phyloP scores from a whole-genome alignment of 2,329 filamentous ascomycete species.

The Exophiala viscosa region DNA sequence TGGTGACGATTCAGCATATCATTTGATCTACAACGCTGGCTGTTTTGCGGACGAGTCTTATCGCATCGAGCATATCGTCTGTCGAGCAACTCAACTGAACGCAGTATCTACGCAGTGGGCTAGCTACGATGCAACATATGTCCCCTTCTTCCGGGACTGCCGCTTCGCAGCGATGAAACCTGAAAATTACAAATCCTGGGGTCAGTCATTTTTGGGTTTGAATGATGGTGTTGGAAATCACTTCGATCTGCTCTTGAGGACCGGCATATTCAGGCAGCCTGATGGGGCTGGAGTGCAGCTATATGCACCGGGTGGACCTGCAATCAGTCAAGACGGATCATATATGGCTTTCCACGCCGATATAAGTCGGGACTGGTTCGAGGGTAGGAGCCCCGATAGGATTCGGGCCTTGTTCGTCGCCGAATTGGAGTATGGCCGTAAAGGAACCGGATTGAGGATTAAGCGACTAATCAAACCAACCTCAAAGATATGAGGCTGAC shows the following conservation, averaged over 20 bases:
- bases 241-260: neutral
- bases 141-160: neutral
- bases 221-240: neutral
- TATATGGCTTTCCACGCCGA: conserved; percentile 17
- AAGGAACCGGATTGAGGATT: conserved; percentile 2
- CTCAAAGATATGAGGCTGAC: neutral
- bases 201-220: conserved; percentile 1
- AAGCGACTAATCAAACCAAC: conserved; percentile 4
- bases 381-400: conserved; percentile 4
- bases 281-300: conserved; percentile 1
- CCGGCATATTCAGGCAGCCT: conserved; percentile 7
- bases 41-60: conserved; percentile 14
- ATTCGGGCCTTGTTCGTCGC: conserved; percentile 1
- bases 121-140: no score
- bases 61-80: conserved; percentile 10
- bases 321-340: conserved; percentile 4
- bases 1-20: conserved; percentile 2
- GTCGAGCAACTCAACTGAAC: conserved; percentile 5
- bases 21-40: conserved; percentile 14
- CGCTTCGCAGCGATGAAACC: neutral
- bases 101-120: conserved; percentile 4
- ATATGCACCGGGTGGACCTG: conserved; percentile 11
- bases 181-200: conserved; percentile 4
- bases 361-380: conserved; percentile 7
- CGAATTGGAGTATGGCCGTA: conserved; percentile 4